Evolutionary conservation across 208 protist genomes (phyloP).

Genomic region (Strigomonas culicis): DNA sequence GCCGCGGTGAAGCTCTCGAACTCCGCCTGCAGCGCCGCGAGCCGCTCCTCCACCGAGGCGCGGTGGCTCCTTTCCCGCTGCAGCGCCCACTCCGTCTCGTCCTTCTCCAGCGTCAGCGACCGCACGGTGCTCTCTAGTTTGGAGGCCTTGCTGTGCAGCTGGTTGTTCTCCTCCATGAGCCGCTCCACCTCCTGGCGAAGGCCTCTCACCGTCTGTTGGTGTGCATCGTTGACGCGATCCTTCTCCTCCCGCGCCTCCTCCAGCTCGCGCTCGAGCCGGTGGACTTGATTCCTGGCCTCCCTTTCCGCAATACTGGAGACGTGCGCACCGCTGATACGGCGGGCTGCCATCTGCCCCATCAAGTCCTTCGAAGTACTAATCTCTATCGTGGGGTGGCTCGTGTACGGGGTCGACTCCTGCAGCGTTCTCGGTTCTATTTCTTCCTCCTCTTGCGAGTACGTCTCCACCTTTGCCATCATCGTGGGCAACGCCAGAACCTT

Average conservation of each 20-base stretch:
- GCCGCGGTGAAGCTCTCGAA: not conserved
- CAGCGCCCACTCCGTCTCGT: constrained; percentile 45
- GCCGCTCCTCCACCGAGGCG: constrained; percentile 35
- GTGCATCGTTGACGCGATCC: constrained; percentile 24
- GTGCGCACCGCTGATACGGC: no score
- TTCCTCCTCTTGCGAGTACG: no score
- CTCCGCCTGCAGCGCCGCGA: constrained; percentile 23
- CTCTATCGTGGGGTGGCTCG: no score
- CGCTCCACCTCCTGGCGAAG: constrained; percentile 44
- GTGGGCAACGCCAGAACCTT: no score
- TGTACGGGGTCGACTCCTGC: no score
- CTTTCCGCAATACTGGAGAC: no score
- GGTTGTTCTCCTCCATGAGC: constrained; percentile 46
- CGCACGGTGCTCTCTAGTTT: constrained; percentile 49
- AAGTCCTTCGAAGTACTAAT: no score
- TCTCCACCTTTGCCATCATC: no score
- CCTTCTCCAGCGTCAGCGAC: constrained; percentile 52
- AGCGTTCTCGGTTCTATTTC: no score
- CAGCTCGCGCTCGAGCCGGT: no score
- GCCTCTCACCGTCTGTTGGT: constrained; percentile 30
- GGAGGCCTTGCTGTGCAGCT: constrained; percentile 29
- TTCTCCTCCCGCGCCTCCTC: constrained; percentile 4
- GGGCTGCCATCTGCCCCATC: no score
- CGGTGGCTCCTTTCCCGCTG: constrained; percentile 56
- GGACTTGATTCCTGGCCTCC: no score